Conservation (phyloP, 1,284 basidiomycete species). For the Athelia psychrophila region DNA sequence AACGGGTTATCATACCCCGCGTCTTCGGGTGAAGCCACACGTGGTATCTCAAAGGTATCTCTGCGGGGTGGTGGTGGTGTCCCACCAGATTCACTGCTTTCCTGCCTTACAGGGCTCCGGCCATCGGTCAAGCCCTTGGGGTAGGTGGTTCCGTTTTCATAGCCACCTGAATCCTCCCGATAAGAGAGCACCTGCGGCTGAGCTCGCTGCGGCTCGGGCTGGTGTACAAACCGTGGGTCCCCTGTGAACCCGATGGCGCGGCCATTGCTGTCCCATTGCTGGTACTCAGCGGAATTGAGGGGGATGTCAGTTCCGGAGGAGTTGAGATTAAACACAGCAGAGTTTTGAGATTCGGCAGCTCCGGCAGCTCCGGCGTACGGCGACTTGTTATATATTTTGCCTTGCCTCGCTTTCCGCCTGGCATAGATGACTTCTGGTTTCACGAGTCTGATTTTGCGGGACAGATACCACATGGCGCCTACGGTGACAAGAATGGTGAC, state of each 20-base stretch:
- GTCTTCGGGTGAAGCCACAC: neutral
- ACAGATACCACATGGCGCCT: constrained; percentile 83
- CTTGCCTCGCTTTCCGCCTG: constrained; percentile 65
- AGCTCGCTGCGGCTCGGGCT: constrained; percentile 36
- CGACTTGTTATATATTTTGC: constrained; percentile 29
- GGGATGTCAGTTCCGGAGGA: constrained; percentile 39
- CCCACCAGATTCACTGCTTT: constrained; percentile 20
- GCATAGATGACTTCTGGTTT: constrained; percentile 75
- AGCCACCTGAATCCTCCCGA: neutral
- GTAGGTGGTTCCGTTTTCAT: constrained; percentile 4
- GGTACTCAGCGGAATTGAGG: constrained; percentile 24
- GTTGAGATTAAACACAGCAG: constrained; percentile 31
- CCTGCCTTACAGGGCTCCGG: constrained; percentile 12
- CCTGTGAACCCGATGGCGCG: constrained; percentile 30
- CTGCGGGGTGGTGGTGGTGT: constrained; percentile 21
- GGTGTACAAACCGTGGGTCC: constrained; percentile 28
- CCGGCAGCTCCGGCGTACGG: constrained; percentile 24
- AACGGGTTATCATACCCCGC: neutral
- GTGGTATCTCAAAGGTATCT: neutral
- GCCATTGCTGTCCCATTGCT: constrained; percentile 35
- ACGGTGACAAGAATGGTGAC: constrained; percentile 73
- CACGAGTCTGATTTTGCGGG: constrained; percentile 69
- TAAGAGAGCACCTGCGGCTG: neutral
- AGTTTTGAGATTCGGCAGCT: constrained; percentile 23
- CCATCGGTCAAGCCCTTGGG: constrained; percentile 8